Percentiles rank a stretch among this genome's conserved stretches.
Conservation (phyloP, 129 eudicot genomes). For the Chrysanthemum lavandulifolium region DNA sequence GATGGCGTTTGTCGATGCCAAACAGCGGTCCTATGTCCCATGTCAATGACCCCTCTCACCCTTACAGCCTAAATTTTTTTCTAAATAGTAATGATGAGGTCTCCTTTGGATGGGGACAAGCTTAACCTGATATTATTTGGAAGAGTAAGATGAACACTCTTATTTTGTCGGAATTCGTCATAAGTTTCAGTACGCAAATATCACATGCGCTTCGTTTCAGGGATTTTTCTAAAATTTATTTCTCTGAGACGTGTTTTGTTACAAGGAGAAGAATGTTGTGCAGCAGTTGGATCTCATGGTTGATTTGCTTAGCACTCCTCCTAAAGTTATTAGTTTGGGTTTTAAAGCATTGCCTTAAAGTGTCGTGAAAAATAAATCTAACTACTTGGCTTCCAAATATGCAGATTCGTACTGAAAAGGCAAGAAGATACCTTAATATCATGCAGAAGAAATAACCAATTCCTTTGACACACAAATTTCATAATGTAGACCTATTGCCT, state of each 20-base stretch:
- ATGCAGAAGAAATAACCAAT: conserved; percentile 73
- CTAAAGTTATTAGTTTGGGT: conserved; percentile 25
- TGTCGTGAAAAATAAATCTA: not conserved
- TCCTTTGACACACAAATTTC: conserved; percentile 72
- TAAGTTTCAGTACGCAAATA: no score
- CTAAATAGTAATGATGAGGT: no score
- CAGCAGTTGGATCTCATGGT: conserved; percentile 84
- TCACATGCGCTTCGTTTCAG: no score
- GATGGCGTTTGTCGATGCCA: no score
- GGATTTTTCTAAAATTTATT: conserved; percentile 37
- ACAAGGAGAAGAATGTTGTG: conserved; percentile 73
- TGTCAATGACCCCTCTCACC: no score
- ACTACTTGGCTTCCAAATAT: not conserved
- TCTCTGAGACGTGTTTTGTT: no score
- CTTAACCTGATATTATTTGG: no score
- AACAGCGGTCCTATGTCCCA: no score
- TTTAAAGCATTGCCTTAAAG: not conserved
- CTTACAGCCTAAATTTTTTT: no score
- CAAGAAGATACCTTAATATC: conserved; percentile 76
- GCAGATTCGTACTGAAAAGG: conserved; percentile 94
- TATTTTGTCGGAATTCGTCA: no score
- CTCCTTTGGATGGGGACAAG: no score
- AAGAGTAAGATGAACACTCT: no score
- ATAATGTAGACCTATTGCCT: conserved; percentile 65
- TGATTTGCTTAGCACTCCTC: conserved; percentile 86